A percentile compares a stretch with the other conserved stretches of the same genome.
Evolutionary conservation across 495 filamentous ascomycete genomes (phyloP).

Genomic region (Viridothelium virens): DNA sequence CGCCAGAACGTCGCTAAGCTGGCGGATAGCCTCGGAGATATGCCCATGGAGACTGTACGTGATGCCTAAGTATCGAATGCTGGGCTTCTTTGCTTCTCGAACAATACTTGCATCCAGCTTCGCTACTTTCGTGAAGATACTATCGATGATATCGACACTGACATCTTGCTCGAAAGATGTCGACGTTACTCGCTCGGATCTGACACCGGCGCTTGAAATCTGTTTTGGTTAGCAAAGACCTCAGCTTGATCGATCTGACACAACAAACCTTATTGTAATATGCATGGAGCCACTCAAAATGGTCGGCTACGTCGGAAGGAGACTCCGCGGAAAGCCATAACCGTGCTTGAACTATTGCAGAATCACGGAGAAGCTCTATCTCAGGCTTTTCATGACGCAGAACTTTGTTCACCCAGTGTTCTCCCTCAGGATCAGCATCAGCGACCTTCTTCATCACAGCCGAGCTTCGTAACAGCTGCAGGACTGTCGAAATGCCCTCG

Average conservation of each 20-base stretch:
- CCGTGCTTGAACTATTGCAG: neutral
- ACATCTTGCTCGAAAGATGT: too few species aligned
- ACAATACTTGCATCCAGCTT: neutral
- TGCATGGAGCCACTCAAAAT: neutral
- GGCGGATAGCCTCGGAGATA: neutral
- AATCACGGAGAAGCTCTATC: neutral
- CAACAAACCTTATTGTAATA: neutral
- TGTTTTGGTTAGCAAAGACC: too few species aligned
- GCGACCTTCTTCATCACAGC: neutral
- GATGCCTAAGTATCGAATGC: neutral
- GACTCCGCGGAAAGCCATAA: neutral
- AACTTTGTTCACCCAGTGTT: neutral
- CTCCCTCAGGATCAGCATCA: neutral
- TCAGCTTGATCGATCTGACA: too few species aligned
- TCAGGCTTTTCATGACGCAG: neutral
- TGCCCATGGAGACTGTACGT: neutral
- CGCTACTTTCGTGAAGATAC: too few species aligned
- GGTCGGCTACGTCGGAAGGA: neutral
- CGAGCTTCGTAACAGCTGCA: neutral
- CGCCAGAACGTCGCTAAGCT: neutral
- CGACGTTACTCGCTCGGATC: neutral
- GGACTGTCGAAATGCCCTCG: neutral
- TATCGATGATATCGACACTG: too few species aligned
- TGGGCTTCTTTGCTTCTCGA: neutral
- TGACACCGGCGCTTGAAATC: neutral